Evolutionary conservation across 23 red algal genomes (phyloP).

Genomic region (Pyropia haitanensis): DNA sequence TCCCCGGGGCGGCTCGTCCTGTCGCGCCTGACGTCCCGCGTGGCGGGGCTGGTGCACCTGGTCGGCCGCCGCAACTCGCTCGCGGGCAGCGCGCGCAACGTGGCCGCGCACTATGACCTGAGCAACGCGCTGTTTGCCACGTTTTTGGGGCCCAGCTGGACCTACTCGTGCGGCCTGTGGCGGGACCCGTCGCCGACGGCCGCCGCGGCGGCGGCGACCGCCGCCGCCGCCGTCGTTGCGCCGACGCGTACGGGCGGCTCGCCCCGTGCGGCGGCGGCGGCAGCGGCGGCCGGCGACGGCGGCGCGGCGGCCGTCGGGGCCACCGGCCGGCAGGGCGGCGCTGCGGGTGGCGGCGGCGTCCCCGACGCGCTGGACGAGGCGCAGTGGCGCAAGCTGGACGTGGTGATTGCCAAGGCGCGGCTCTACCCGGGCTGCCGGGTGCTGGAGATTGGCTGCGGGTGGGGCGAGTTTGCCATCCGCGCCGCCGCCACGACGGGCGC

Average conservation of each 20-base stretch:
- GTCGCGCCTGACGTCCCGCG: conserved; percentile 20
- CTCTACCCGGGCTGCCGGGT: conserved; percentile 31
- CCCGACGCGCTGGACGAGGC: conserved; percentile 48
- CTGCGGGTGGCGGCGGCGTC: background rate
- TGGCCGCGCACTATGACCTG: conserved; percentile 86
- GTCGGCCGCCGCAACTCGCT: conserved; percentile 49
- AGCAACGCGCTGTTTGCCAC: conserved; percentile 86
- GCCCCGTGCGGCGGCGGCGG: too few species aligned
- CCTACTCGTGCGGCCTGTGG: conserved; percentile 89
- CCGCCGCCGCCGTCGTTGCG: too few species aligned
- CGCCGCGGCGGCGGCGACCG: too few species aligned
- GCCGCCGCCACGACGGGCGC: conserved; percentile 33
- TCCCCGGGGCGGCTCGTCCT: conserved; percentile 10
- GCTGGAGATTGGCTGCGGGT: conserved; percentile 96
- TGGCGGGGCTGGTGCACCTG: conserved; percentile 29
- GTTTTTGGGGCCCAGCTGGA: conserved; percentile 84
- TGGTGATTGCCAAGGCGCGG: conserved; percentile 54
- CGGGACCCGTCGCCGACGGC: background rate
- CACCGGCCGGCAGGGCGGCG: background rate
- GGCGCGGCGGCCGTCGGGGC: background rate
- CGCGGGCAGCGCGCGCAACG: conserved; percentile 45
- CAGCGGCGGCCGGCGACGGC: too few species aligned
- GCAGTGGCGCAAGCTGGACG: conserved; percentile 65
- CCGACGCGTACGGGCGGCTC: too few species aligned
- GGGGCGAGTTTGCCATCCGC: conserved; percentile 87